A percentile compares a stretch with the other conserved stretches of the same genome.
phyloP scores from a whole-genome alignment of 352 stramenopile genomes.

The Thalassiosira livingstoniorum region DNA sequence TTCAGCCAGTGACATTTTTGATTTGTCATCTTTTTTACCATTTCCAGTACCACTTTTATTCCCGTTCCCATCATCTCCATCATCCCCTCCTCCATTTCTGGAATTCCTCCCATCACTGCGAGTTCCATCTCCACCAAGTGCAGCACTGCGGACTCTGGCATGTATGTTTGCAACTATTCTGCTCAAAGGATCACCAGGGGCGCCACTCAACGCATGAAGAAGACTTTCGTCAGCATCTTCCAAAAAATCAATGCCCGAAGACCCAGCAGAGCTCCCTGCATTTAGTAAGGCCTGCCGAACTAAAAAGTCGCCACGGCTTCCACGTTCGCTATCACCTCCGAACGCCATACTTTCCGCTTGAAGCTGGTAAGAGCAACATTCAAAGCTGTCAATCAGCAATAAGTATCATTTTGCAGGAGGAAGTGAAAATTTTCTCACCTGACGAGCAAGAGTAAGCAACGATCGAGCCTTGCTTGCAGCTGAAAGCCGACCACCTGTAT shows the following conservation, averaged over 20 bases:
- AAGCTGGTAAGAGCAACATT: no score
- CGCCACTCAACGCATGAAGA: constrained; percentile 61
- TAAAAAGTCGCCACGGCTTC: constrained; percentile 60
- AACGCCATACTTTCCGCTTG: constrained; percentile 34
- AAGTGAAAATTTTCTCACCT: no score
- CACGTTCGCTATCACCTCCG: constrained; percentile 48
- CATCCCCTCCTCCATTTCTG: constrained; percentile 22
- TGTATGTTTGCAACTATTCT: constrained; percentile 67
- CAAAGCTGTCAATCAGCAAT: no score
- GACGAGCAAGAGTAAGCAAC: constrained; percentile 25
- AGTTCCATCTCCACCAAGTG: neutral
- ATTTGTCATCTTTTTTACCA: constrained; percentile 60
- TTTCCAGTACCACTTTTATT: constrained; percentile 12
- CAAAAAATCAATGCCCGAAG: constrained; percentile 54
- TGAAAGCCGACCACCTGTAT: constrained; percentile 26
- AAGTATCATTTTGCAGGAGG: no score
- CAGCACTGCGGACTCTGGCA: constrained; percentile 19
- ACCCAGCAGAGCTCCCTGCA: constrained; percentile 41
- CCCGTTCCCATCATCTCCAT: constrained; percentile 21
- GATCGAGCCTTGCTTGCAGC: constrained; percentile 52
- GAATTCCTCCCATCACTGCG: constrained; percentile 33
- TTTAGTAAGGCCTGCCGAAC: constrained; percentile 61
- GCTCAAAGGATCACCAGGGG: constrained; percentile 59
- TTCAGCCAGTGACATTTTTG: constrained; percentile 59
- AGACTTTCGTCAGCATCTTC: constrained; percentile 67